phyloP scores from a whole-genome alignment of 2,329 filamentous ascomycete genomes.

The Furcasterigmium sp. region DNA sequence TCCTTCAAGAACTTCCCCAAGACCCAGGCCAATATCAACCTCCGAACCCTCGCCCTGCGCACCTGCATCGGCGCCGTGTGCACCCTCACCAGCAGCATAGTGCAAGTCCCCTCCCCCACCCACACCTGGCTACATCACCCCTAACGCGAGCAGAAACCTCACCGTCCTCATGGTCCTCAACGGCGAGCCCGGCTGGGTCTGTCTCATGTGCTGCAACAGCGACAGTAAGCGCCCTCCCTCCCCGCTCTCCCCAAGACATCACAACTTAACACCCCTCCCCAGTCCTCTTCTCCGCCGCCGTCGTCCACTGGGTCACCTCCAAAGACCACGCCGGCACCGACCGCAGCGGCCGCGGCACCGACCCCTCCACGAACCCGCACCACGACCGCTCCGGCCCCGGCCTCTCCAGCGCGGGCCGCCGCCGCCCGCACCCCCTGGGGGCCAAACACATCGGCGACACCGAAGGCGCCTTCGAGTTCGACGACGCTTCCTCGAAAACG shows the following conservation, averaged over 20 bases:
- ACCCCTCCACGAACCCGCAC: neutral
- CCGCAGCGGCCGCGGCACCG: slow-evolving; percentile 4
- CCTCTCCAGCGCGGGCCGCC: too few relatives aligned
- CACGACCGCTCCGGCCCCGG: neutral
- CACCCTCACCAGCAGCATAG: slow-evolving; percentile 52
- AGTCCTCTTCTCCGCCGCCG: slow-evolving; percentile 55
- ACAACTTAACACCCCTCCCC: neutral
- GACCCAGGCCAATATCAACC: slow-evolving; percentile 31
- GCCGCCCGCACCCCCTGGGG: too few relatives aligned
- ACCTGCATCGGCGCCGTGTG: slow-evolving; percentile 55
- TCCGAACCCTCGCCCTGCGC: slow-evolving; percentile 48
- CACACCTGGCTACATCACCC: neutral
- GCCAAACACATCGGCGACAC: too few relatives aligned
- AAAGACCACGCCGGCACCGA: slow-evolving; percentile 31
- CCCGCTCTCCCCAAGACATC: neutral
- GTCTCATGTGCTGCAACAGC: slow-evolving; percentile 59
- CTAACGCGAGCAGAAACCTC: slow-evolving; percentile 41
- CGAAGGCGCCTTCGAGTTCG: neutral
- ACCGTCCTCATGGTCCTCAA: slow-evolving; percentile 52
- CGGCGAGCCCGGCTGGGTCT: slow-evolving; percentile 61
- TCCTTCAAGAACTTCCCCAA: slow-evolving; percentile 43
- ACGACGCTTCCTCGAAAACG: too few relatives aligned
- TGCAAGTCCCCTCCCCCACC: slow-evolving; percentile 30
- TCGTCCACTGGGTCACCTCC: slow-evolving; percentile 58
- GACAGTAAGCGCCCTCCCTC: slow-evolving; percentile 40